Conservation (phyloP, 140 eudicot genomes). For the Bidens hawaiensis region DNA sequence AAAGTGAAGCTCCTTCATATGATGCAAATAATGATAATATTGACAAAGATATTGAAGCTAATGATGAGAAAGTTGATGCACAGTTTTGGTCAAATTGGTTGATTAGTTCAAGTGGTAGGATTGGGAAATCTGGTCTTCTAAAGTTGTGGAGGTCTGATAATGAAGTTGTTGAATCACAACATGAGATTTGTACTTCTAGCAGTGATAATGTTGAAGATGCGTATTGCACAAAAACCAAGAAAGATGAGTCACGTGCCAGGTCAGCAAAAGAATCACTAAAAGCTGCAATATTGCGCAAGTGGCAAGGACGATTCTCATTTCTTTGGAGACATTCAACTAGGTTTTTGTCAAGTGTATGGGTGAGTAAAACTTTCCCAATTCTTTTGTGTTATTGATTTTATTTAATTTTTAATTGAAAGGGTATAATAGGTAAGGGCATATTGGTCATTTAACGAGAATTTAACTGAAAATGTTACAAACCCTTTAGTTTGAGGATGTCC, state of each 20-base stretch:
- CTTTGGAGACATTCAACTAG: constrained; percentile 58
- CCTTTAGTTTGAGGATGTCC: too few species aligned
- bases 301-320: constrained; percentile 83
- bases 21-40: constrained; percentile 23
- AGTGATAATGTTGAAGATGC: constrained; percentile 40
- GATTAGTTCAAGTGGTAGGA: constrained; percentile 44
- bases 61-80: constrained; percentile 31
- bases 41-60: constrained; percentile 27
- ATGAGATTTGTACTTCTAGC: constrained; percentile 35
- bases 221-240: constrained; percentile 27
- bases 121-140: constrained; percentile 35
- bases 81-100: constrained; percentile 63
- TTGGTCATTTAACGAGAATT: too few species aligned
- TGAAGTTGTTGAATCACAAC: constrained; percentile 53
- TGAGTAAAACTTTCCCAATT: constrained; percentile 32
- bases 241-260: constrained; percentile 52
- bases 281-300: constrained; percentile 62
- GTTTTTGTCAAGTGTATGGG: constrained; percentile 79
- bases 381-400: too few species aligned
- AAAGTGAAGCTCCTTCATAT: constrained; percentile 18
- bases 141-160: constrained; percentile 48
- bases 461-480: too few species aligned
- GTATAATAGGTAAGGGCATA: too few species aligned
- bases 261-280: constrained; percentile 68
- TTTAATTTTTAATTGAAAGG: too few species aligned